Conservation (phyloP, 495 filamentous ascomycete species). For the Neurospora sp. region DNA sequence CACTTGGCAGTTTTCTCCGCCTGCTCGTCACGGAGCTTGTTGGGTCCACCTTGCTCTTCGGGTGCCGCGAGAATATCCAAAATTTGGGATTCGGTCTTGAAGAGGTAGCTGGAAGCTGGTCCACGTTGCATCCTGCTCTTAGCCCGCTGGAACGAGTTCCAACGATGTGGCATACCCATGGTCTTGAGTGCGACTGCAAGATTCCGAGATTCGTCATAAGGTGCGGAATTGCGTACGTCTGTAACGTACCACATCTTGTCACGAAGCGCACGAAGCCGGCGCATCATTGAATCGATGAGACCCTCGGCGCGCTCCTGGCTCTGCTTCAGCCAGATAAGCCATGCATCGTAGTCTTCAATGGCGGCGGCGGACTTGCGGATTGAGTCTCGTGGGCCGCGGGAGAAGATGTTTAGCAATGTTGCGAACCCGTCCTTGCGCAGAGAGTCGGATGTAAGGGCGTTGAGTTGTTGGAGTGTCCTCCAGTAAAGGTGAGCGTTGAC, state of each 20-base stretch:
- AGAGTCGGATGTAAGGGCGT: slow-evolving; percentile 50
- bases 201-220: slow-evolving; percentile 81
- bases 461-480: slow-evolving; percentile 55
- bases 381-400: slow-evolving; percentile 55
- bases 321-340: slow-evolving; percentile 66
- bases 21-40: slow-evolving; percentile 95
- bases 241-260: slow-evolving; percentile 99
- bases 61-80: slow-evolving; percentile 79
- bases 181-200: slow-evolving; percentile 80
- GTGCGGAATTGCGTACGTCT: slow-evolving; percentile 83
- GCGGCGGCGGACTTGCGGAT: slow-evolving; percentile 54
- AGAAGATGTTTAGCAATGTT: slow-evolving; percentile 60
- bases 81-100: slow-evolving; percentile 76
- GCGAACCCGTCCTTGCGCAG: slow-evolving; percentile 56
- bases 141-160: slow-evolving; percentile 40
- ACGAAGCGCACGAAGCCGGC: slow-evolving; percentile 54
- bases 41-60: slow-evolving; percentile 77
- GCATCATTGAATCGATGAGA: slow-evolving; percentile 57
- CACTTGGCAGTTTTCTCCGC: slow-evolving; percentile 77
- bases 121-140: slow-evolving; percentile 47
- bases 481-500: slow-evolving; percentile 61
- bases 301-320: slow-evolving; percentile 61
- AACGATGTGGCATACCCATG: slow-evolving; percentile 62
- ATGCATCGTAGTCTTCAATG: slow-evolving; percentile 64
- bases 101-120: slow-evolving; percentile 57